Base-by-base conservation (phyloP, 1,284 basidiomycete species). In the Ustilago hordei region DNA sequence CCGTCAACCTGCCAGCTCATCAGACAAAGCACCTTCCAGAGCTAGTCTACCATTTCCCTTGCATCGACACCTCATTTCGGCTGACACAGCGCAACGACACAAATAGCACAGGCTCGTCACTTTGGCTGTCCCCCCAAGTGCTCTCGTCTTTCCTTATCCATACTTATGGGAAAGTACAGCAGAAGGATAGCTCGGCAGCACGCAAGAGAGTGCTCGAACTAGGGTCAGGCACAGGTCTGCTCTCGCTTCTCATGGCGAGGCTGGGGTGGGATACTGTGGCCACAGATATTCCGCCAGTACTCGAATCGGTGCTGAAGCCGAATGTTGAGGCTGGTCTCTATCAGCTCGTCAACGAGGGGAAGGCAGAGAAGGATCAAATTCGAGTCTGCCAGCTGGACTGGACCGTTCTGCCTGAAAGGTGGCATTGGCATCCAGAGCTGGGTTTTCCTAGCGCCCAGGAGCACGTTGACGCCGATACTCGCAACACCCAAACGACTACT, bases 251-350 rank as follows among this genome's bases (percentile, higher is more conserved):
- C 11, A 88, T 95, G 67, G 88, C 90, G 45, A 88, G 90, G 19
- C 88, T 92, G 39, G 93, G 92, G 60, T 95, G 91, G 88, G 88
- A 92, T 65, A 91, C 94, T 43, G 87, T 92, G 23, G 90, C 93
- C 2, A 95, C 94, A 2, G 95, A 97, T 86, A 90, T 92, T 13
- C 88, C 89, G 23, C 88, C 90, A 60, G 91, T 95, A 57, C 90
- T 94, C 58, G 84, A 88, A 38, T 87, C 90, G 23, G 91, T 95
- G 15, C 90, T 96, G 35, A 71, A 84, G 23, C 87, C 85, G 32
- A 96, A 96, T 86, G 88, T 95, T 72, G 84, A 87, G 36, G 85
- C 84, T 76, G 92, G 92, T 84, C 45, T 52, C 8, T 64, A 62
- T 15, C 67, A 59, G 39, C 45, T 78, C 2, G 31, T 45, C 32